These are phyloP conservation scores for Ophiostoma sp. DNA, from an alignment of 2,329 filamentous ascomycete species.

Conservation along the genomic window DNA sequence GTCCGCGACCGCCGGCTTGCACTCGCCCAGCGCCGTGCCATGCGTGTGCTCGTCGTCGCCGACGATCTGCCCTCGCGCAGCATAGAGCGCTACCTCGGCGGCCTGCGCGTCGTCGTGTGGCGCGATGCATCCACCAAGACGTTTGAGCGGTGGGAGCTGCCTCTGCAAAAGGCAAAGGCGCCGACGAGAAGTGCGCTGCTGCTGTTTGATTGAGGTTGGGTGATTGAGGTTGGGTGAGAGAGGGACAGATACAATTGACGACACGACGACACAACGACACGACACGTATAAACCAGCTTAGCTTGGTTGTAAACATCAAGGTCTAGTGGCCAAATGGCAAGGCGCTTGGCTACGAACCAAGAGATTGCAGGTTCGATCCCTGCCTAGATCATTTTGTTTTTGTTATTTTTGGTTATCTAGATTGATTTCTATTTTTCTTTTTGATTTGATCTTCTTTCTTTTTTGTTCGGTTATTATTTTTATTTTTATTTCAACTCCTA, in stretches of 20 bases:
- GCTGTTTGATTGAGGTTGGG: background rate
- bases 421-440: background rate
- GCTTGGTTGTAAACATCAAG: background rate
- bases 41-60: conserved; percentile 31
- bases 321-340: conserved; percentile 34
- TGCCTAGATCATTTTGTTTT: conserved; percentile 28
- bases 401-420: background rate
- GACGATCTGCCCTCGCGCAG: conserved; percentile 28
- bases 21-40: conserved; percentile 31
- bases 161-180: background rate
- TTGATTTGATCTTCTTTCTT: background rate
- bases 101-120: conserved; percentile 31
- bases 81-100: conserved; percentile 31
- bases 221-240: background rate
- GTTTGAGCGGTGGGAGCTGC: conserved; percentile 19
- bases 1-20: conserved; percentile 28
- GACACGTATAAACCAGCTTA: too few species aligned
- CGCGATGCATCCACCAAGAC: conserved; percentile 18
- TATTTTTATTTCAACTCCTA: background rate
- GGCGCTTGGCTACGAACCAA: conserved; percentile 38
- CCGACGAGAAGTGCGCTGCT: background rate
- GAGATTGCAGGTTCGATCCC: conserved; percentile 37
- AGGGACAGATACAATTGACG: too few species aligned
- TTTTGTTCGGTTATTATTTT: background rate
- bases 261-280: too few species aligned